Evolutionary conservation across 1,139 yeast genomes (phyloP).

Genomic region (Candida buenavistaensis): DNA sequence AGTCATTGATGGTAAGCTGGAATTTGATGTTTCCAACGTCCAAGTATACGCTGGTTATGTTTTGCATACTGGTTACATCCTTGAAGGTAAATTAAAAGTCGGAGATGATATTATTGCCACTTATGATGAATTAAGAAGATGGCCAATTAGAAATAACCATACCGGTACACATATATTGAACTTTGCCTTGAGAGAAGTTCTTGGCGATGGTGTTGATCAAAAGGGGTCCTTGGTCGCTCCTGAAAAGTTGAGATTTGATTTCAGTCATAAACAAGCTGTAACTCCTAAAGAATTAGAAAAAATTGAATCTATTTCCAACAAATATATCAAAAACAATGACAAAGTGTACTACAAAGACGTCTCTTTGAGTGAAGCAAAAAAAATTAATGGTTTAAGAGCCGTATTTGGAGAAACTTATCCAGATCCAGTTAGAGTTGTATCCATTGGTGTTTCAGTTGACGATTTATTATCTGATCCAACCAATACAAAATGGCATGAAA

Average conservation of each 20-base stretch:
- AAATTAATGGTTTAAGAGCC: slow-evolving; percentile 87
- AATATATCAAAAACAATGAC: slow-evolving; percentile 67
- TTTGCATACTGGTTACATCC: slow-evolving; percentile 84
- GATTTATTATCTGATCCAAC: slow-evolving; percentile 71
- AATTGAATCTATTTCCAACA: slow-evolving; percentile 75
- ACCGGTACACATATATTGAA: slow-evolving; percentile 97
- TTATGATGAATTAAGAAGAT: slow-evolving; percentile 90
- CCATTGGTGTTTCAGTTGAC: slow-evolving; percentile 89
- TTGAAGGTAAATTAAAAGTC: slow-evolving; percentile 71
- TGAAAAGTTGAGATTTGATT: slow-evolving; percentile 93
- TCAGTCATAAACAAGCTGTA: slow-evolving; percentile 85
- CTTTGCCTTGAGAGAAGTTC: slow-evolving; percentile 78
- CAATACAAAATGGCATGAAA: slow-evolving; percentile 69
- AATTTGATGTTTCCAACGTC: slow-evolving; percentile 87
- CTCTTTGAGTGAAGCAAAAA: slow-evolving; percentile 65
- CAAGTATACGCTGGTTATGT: slow-evolving; percentile 94
- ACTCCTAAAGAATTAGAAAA: slow-evolving; percentile 66
- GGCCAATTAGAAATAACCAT: slow-evolving; percentile 97
- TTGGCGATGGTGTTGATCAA: slow-evolving; percentile 90
- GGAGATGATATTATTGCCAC: slow-evolving; percentile 79
- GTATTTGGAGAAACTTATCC: slow-evolving; percentile 99
- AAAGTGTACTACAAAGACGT: slow-evolving; percentile 84
- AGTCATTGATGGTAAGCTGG: slow-evolving; percentile 83
- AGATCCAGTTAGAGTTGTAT: slow-evolving; percentile 97
- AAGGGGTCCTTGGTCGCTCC: slow-evolving; percentile 96